Conservation (phyloP, 352 stramenopile genomes). For the Paralagenidium karlingii region DNA sequence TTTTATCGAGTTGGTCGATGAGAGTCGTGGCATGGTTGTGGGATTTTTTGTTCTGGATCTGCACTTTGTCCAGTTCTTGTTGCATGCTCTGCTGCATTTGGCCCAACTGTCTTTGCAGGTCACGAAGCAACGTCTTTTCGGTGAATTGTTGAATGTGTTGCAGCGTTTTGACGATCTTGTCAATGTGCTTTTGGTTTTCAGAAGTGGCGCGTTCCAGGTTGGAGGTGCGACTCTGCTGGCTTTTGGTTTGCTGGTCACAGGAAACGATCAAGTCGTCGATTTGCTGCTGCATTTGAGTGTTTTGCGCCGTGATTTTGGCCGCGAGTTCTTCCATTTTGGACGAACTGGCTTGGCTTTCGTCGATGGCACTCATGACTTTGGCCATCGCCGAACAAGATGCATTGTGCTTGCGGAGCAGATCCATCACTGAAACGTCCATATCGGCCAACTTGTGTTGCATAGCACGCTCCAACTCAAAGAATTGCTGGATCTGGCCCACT, state of each 20-base stretch:
- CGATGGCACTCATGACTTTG: slow-evolving; percentile 19
- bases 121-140: slow-evolving; percentile 17
- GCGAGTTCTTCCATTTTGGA: slow-evolving; percentile 7
- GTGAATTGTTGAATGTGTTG: slow-evolving; percentile 39
- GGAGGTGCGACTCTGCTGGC: too few species aligned
- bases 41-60: too few species aligned
- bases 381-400: slow-evolving; percentile 22
- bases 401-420: slow-evolving; percentile 36
- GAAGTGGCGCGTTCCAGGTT: too few species aligned
- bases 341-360: slow-evolving; percentile 4
- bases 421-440: slow-evolving; percentile 25
- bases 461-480: slow-evolving; percentile 25
- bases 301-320: too few species aligned
- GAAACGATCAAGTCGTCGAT: too few species aligned
- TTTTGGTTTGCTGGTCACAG: too few species aligned
- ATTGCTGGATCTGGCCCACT: slow-evolving; percentile 24
- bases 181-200: too few species aligned
- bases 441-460: slow-evolving; percentile 33
- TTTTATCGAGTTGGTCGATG: too few species aligned
- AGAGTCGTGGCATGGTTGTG: too few species aligned
- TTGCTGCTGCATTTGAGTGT: too few species aligned
- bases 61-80: slow-evolving; percentile 21
- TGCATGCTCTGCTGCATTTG: slow-evolving; percentile 13
- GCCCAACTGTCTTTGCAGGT: too few species aligned
- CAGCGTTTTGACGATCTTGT: too few species aligned